A percentile compares a stretch with the other conserved stretches of the same genome.
phyloP scores from a whole-genome alignment of 2,329 filamentous ascomycete species.

The Fusarium musae region DNA sequence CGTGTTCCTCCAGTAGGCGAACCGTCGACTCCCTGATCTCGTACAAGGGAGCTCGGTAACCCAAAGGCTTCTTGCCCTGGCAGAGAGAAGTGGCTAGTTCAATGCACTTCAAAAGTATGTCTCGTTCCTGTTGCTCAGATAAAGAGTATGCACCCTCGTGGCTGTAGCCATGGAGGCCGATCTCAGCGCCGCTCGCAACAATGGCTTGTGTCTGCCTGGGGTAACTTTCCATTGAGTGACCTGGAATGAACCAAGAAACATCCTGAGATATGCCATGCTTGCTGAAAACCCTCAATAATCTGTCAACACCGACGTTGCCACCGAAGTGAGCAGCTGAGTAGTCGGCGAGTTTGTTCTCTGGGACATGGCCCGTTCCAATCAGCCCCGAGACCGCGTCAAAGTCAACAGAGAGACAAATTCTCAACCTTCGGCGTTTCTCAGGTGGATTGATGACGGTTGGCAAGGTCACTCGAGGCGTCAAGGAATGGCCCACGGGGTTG shows the following conservation, averaged over 20 bases:
- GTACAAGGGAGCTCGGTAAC: not conserved
- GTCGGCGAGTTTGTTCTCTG: not conserved
- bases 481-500: fast-evolving
- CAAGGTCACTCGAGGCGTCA: fast-evolving
- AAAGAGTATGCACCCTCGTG: not conserved
- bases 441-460: fast-evolving
- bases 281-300: not conserved
- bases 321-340: not conserved
- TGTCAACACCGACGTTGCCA: not conserved
- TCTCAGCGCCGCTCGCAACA: not conserved
- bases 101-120: not conserved
- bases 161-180: not conserved
- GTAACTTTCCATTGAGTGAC: not conserved
- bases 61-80: not conserved
- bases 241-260: not conserved
- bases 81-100: not conserved
- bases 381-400: not conserved
- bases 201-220: not conserved
- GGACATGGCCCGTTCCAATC: not conserved
- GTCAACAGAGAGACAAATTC: not conserved
- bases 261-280: not conserved
- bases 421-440: not conserved
- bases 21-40: not conserved
- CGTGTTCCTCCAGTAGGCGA: fast-evolving
- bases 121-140: not conserved